phyloP scores from a whole-genome alignment of 2,329 filamentous ascomycete genomes.

The Colletotrichum viniferum region DNA sequence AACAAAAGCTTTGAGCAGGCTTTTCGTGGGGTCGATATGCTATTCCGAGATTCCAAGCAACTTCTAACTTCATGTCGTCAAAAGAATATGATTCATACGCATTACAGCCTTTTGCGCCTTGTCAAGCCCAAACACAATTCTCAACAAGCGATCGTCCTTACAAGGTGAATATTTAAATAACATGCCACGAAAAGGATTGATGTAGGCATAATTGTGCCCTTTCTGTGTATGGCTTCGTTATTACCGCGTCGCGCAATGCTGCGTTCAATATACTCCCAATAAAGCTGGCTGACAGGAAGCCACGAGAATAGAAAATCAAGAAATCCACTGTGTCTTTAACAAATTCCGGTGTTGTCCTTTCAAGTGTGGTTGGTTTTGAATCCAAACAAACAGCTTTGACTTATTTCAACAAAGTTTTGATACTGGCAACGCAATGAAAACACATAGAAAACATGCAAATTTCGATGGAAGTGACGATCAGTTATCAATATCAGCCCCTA shows the following conservation, averaged over 20 bases:
- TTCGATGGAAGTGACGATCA: not conserved
- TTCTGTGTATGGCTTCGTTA: fast-evolving
- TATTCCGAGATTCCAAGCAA: not conserved
- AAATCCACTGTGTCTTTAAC: fast-evolving
- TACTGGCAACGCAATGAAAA: not conserved
- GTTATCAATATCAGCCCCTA: not conserved
- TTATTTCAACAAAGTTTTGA: not conserved
- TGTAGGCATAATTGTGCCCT: not conserved
- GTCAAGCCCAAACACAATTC: not conserved
- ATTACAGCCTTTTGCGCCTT: not conserved
- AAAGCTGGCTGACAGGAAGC: not conserved
- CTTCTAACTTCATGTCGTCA: not conserved
- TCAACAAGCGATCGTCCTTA: not conserved
- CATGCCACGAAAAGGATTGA: not conserved
- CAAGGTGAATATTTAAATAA: not conserved
- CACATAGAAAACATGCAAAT: not conserved
- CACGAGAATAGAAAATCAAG: not conserved
- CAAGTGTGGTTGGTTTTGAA: not conserved
- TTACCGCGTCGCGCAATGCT: not conserved
- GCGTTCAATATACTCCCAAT: not conserved
- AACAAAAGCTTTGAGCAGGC: not conserved
- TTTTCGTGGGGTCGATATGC: fast-evolving
- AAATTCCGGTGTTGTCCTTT: not conserved
- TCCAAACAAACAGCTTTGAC: not conserved
- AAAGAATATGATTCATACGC: not conserved